Base-by-base conservation (phyloP, 2,329 filamentous ascomycete species). In the Sporothrix sp. region DNA sequence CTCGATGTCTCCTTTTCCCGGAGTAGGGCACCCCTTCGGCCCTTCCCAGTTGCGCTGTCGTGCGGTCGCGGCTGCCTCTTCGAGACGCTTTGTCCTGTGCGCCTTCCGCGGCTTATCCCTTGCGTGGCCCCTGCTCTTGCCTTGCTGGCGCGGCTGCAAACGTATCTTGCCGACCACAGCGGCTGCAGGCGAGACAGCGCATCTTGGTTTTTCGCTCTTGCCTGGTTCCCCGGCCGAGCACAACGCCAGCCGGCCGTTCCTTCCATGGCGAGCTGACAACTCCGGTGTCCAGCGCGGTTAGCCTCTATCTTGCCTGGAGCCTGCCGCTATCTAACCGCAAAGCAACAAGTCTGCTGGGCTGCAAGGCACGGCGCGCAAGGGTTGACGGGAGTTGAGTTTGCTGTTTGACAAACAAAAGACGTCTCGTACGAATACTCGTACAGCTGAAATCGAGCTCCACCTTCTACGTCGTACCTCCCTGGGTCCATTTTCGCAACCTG, bases 261-360 rank as follows among this genome's bases (percentile, higher is more conserved):
- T n/a, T n/a, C n/a, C n/a, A n/a, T n/a, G n/a, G n/a, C n/a, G n/a
- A n/a, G n/a, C n/a, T n/a, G n/a, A n/a, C n/a, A n/a, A n/a, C n/a
- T n/a, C n/a, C n/a, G n/a, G n/a, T n/a, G n/a, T n/a, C n/a, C n/a
- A n/a, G 18, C 30, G 43, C 20, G 30, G 30, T 16, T 27, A 30
- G 6, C 43, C 20, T 16, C 18, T 23, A 44, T 44, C 40, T 44
- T 40, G 18, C 37, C 11, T 4, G 20, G 33, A 23, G 11, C 30
- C 43, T 35, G 43, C 43, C 43, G 43, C 43, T 45, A 45, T 45
- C 30, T 36, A 45, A 35, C 43, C 43, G 6, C 43, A 35, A 35
- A 35, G 30, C 43, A 25, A 35, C 30, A 25, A 36, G 43, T n/a
- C 30, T 5, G n/a, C 43, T 10, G 42, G 28, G 32, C 16, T 46